Conservation (phyloP, 2,329 filamentous ascomycete species). For the Pezicula radicicola region DNA sequence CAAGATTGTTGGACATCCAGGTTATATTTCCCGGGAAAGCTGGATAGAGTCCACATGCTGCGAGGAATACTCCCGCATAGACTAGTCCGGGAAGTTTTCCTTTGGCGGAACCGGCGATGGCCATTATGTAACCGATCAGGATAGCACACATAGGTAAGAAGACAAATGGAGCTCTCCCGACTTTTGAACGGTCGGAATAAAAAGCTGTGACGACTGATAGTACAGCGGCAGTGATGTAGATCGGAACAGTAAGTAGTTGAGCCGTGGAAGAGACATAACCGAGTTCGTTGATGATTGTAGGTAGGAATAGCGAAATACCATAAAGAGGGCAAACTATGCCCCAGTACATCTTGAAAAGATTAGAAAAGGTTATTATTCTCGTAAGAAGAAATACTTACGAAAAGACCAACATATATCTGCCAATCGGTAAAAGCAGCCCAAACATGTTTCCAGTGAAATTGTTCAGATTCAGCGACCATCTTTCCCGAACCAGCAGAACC, state of each 20-base stretch:
- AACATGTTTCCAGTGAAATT: conserved; percentile 32
- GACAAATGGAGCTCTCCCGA: conserved; percentile 48
- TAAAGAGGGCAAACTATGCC: conserved; percentile 51
- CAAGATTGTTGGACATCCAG: conserved; percentile 56
- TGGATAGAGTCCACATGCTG: conserved; percentile 41
- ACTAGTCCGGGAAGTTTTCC: conserved; percentile 35
- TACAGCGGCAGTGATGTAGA: conserved; percentile 62
- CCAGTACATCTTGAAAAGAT: conserved; percentile 60
- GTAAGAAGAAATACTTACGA: conserved; percentile 2
- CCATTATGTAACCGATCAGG: conserved; percentile 55
- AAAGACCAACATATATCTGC: conserved; percentile 34
- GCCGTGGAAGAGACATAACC: conserved; percentile 49
- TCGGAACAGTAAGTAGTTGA: conserved; percentile 42
- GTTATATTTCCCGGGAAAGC: conserved; percentile 43
- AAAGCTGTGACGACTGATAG: conserved; percentile 52
- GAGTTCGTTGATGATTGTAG: conserved; percentile 41
- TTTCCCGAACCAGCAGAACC: conserved; percentile 13
- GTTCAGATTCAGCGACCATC: conserved; percentile 23
- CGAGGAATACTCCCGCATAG: conserved; percentile 43
- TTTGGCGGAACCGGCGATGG: conserved; percentile 27
- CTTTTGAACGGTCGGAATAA: conserved; percentile 49
- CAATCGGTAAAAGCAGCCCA: conserved; percentile 40
- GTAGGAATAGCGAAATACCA: conserved; percentile 33
- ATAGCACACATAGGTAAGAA: conserved; percentile 50
- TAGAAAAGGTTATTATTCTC: conserved; percentile 1